phyloP scores from a whole-genome alignment of 129 eudicot species.

The Centaurea solstitialis region DNA sequence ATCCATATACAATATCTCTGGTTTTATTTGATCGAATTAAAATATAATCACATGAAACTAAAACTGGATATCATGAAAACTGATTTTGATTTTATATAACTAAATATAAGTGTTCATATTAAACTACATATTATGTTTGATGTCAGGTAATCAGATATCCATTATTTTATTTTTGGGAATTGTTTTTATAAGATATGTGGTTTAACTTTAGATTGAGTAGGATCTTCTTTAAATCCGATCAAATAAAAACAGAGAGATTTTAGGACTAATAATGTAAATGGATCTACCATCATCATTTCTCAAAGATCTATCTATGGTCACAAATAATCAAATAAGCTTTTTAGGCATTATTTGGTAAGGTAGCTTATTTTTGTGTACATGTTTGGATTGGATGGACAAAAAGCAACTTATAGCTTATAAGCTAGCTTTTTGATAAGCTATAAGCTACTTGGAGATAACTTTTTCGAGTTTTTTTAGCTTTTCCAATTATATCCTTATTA shows the following conservation, averaged over 20 bases:
- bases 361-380: too few relatives aligned
- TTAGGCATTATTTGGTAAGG: too few relatives aligned
- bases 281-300: background rate
- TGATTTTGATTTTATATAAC: background rate
- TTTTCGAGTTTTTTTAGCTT: too few relatives aligned
- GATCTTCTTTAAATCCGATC: background rate
- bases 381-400: too few relatives aligned
- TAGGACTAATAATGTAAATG: background rate
- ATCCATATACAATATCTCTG: conserved; percentile 9
- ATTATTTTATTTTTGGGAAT: too few relatives aligned
- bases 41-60: background rate
- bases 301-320: background rate
- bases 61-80: background rate
- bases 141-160: too few relatives aligned
- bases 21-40: conserved; percentile 3
- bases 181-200: too few relatives aligned
- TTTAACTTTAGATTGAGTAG: background rate
- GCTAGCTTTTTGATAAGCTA: too few relatives aligned
- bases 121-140: too few relatives aligned
- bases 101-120: background rate
- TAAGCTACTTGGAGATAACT: too few relatives aligned
- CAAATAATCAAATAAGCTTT: background rate
- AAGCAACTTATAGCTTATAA: too few relatives aligned
- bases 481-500: too few relatives aligned
- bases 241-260: background rate